Evolutionary conservation across 2,329 filamentous ascomycete genomes (phyloP).

Genomic region (Sporothrix brasiliensis): DNA sequence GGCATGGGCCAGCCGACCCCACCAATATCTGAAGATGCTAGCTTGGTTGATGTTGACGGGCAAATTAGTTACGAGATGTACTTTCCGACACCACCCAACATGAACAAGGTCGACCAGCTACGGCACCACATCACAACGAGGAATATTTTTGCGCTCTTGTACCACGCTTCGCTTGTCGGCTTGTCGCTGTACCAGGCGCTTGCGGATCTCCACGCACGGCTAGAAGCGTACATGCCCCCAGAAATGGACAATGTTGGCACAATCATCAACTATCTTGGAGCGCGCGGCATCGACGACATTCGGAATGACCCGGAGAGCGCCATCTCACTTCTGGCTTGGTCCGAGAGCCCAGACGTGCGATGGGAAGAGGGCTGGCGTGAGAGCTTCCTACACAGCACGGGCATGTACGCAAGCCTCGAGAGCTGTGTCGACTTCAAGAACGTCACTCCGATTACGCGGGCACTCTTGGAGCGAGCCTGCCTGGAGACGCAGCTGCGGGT

Average conservation of each 20-base stretch:
- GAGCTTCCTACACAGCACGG: slow-evolving; percentile 67
- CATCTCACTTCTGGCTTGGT: slow-evolving; percentile 65
- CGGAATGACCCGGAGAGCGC: slow-evolving; percentile 63
- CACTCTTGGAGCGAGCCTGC: slow-evolving; percentile 63
- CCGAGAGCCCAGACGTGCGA: slow-evolving; percentile 62
- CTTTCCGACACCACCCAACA: slow-evolving; percentile 59
- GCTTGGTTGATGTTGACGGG: slow-evolving; percentile 52
- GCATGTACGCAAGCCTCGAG: slow-evolving; percentile 62
- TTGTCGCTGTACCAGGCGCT: slow-evolving; percentile 65
- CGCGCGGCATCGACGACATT: slow-evolving; percentile 65
- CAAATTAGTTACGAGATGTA: slow-evolving; percentile 65
- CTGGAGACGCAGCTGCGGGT: slow-evolving; percentile 65
- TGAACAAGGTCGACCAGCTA: slow-evolving; percentile 53
- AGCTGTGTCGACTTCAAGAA: slow-evolving; percentile 58
- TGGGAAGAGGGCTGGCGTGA: slow-evolving; percentile 71
- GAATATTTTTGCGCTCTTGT: slow-evolving; percentile 69
- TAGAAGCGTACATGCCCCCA: slow-evolving; percentile 61
- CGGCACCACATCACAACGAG: slow-evolving; percentile 67
- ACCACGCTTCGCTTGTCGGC: slow-evolving; percentile 66
- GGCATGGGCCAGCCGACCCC: slow-evolving; percentile 47
- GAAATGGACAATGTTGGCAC: slow-evolving; percentile 60
- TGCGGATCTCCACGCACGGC: slow-evolving; percentile 62
- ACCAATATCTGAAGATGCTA: slow-evolving; percentile 51
- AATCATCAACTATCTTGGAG: slow-evolving; percentile 63
- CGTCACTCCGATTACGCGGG: slow-evolving; percentile 63